A percentile compares a stretch with the other conserved stretches of the same genome.
Conservation (phyloP, 1,284 basidiomycete species). For the Leccinum huronense region DNA sequence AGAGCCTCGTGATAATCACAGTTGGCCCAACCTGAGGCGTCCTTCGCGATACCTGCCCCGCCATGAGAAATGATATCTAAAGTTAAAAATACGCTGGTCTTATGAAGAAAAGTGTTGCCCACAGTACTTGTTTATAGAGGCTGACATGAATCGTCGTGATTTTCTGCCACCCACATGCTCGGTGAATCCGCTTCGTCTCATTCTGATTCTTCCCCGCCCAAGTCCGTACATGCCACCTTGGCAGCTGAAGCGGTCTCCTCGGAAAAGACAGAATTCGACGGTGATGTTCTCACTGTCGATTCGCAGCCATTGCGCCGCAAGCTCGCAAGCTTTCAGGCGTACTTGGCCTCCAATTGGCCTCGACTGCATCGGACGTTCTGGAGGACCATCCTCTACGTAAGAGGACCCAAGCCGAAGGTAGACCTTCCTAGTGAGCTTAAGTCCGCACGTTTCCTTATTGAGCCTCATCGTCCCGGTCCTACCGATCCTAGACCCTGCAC, state of each 20-base stretch:
- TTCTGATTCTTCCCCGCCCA: slow-evolving; percentile 7
- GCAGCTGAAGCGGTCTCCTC: slow-evolving; percentile 1
- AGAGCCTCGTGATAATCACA: neutral
- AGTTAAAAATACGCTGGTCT: slow-evolving; percentile 6
- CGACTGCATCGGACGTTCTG: slow-evolving; percentile 15
- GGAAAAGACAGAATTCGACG: slow-evolving; percentile 9
- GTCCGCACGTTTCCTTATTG: neutral
- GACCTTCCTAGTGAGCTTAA: slow-evolving; percentile 42
- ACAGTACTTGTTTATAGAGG: slow-evolving; percentile 10
- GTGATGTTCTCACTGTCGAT: neutral
- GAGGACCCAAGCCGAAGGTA: slow-evolving; percentile 60
- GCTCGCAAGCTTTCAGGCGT: slow-evolving; percentile 14
- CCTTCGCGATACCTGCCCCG: slow-evolving; percentile 4
- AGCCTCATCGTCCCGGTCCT: slow-evolving; percentile 6
- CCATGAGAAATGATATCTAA: slow-evolving; percentile 6
- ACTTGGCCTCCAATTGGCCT: slow-evolving; percentile 21
- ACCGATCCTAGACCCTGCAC: slow-evolving; percentile 45
- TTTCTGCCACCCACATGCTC: slow-evolving; percentile 13
- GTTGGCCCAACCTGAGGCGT: slow-evolving; percentile 16
- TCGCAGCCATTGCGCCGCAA: neutral
- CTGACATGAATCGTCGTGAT: neutral
- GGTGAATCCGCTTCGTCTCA: neutral
- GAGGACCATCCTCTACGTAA: slow-evolving; percentile 39
- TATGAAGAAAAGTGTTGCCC: neutral
- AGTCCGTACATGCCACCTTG: slow-evolving; percentile 16